Evolutionary conservation across 129 eudicot genomes (phyloP).

Genomic region (Chrysanthemum lavandulifolium): DNA sequence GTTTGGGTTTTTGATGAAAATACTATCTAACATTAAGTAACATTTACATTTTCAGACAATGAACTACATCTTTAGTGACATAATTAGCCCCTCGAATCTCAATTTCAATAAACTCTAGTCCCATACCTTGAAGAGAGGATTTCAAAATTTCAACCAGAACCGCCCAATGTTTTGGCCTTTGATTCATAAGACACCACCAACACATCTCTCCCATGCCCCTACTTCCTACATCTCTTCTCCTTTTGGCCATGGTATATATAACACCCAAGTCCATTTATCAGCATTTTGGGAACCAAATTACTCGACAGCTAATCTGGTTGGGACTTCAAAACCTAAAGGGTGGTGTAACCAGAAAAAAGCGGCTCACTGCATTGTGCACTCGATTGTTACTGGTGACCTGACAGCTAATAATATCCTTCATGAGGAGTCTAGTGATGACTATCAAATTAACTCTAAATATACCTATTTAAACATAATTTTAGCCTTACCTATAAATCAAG

Average conservation of each 20-base stretch:
- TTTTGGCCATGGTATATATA: neutral
- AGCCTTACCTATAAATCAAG: neutral
- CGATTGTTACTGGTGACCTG: neutral
- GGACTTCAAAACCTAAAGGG: slow-evolving; percentile 12
- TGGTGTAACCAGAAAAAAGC: neutral
- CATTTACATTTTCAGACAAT: neutral
- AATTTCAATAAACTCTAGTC: neutral
- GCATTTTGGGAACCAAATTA: neutral
- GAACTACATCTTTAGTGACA: slow-evolving; percentile 2
- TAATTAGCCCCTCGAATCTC: neutral
- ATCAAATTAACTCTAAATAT: neutral
- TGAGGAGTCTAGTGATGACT: neutral
- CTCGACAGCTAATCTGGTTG: neutral
- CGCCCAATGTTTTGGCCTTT: neutral
- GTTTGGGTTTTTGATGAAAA: too few species aligned
- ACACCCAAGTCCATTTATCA: slow-evolving; percentile 4
- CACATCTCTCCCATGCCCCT: neutral
- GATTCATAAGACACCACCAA: neutral
- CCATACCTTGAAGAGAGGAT: neutral
- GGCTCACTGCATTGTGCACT: neutral
- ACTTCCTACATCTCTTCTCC: neutral
- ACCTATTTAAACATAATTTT: neutral
- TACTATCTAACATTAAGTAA: neutral
- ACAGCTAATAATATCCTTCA: neutral
- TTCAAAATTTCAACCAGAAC: neutral